These are phyloP conservation scores for Vitis hybrid DNA, from an alignment of 177 flowering plant species.

Conservation along the genomic window DNA sequence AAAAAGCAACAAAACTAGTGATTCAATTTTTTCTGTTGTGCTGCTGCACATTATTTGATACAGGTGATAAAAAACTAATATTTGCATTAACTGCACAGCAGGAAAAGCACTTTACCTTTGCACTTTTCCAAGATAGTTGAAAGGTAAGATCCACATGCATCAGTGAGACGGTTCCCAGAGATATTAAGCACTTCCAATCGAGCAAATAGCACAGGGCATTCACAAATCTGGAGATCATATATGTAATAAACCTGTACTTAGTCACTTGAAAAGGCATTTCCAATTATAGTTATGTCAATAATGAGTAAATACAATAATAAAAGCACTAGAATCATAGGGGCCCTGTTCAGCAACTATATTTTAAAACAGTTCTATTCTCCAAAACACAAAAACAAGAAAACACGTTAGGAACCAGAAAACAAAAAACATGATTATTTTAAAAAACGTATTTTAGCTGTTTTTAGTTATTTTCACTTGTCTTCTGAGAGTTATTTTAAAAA, in stretches of 20 bases:
- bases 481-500: too few relatives aligned
- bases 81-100: not conserved
- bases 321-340: not conserved
- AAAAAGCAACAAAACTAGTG: not conserved
- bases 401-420: too few relatives aligned
- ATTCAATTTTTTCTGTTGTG: not conserved
- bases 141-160: constrained; percentile 86
- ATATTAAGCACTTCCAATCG: constrained; percentile 89
- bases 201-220: constrained; percentile 73
- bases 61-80: not conserved
- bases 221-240: constrained; percentile 64
- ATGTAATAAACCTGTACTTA: not conserved
- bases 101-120: constrained; percentile 46
- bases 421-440: too few relatives aligned
- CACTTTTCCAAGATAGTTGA: constrained; percentile 71
- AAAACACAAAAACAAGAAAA: too few relatives aligned
- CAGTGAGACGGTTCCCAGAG: constrained; percentile 93
- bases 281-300: not conserved
- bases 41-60: not conserved
- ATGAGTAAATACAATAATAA: not conserved
- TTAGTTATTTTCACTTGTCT: too few relatives aligned
- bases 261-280: not conserved
- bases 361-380: too few relatives aligned
- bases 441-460: too few relatives aligned
- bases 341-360: too few relatives aligned